phyloP scores from a whole-genome alignment of 2,329 filamentous ascomycete genomes.

The Aureobasidium pullulans region DNA sequence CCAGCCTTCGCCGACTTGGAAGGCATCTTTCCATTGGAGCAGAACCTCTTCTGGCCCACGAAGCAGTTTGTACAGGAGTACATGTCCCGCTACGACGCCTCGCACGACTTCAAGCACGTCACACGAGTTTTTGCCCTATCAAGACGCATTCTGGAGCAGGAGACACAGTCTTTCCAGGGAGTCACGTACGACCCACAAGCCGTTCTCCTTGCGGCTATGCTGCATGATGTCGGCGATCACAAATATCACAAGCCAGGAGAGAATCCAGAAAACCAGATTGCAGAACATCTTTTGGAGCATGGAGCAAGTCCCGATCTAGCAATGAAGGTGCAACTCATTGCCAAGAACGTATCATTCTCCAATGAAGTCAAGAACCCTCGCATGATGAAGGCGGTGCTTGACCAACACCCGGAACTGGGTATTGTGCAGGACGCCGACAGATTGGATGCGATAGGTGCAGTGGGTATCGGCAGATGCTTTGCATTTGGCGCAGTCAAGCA shows the following conservation, averaged over 20 bases:
- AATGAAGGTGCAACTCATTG: constrained; percentile 61
- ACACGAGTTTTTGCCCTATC: constrained; percentile 70
- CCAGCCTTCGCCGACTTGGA: constrained; percentile 15
- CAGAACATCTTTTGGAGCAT: constrained; percentile 47
- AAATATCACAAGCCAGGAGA: constrained; percentile 57
- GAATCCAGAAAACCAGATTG: constrained; percentile 52
- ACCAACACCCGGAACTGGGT: constrained; percentile 62
- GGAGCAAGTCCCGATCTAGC: constrained; percentile 55
- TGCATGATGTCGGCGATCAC: constrained; percentile 77
- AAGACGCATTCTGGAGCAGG: constrained; percentile 51
- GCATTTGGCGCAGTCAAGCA: constrained; percentile 63
- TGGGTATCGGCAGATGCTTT: constrained; percentile 74
- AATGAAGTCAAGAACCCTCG: constrained; percentile 60
- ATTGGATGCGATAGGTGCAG: constrained; percentile 81
- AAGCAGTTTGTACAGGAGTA: constrained; percentile 60
- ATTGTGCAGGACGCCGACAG: constrained; percentile 90
- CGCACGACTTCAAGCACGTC: constrained; percentile 83
- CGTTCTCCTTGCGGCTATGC: constrained; percentile 56
- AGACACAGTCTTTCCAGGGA: constrained; percentile 32
- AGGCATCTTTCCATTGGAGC: constrained; percentile 12
- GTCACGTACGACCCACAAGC: constrained; percentile 44
- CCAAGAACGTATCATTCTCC: constrained; percentile 70
- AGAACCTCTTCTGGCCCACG: constrained; percentile 24
- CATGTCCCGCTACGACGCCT: constrained; percentile 74
- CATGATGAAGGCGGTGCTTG: constrained; percentile 55